Evolutionary conservation across 768 basidiomycete genomes (phyloP), one percentile per base, ranked within the genome.

Genomic region (Cyathus striatus): DNA sequence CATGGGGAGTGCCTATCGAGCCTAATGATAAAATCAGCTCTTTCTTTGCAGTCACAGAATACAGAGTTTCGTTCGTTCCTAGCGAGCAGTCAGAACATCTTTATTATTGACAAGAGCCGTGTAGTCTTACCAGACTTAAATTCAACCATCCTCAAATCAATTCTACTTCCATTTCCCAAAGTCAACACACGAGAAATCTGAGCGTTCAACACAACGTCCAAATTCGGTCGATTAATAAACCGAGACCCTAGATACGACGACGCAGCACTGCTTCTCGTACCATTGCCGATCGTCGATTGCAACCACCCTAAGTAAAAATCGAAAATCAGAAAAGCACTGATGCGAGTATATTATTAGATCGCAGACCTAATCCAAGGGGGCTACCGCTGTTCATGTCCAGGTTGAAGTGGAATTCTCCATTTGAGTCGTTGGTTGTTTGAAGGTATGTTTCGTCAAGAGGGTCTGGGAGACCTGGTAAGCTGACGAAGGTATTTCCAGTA

Each of bases 11-110:
- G 13, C 57, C 60, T 34, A 59, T 53, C 5, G 53, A 40, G 13
- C 64, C 64, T 6, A 60, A 58, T 16, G 61, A 60, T 12, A 66
- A 53, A 26, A 66, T 53, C 14, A 66, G 45, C 41, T 65, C 64
- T 22, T 57, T 62, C 9, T 37, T 38, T 1, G 63, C 64, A 1
- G 35, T 53, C 7, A 58, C 39, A 3, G 43, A 42, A 33, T 25
- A 23, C 4, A 42, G 33, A n/a, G 44, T 10, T 13, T n/a, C 10
- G 35, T 12, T 42, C 55, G 16, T 22, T 7, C 6, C 22, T 30
- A 9, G 10, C n/a, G n/a, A 26, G 22, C n/a, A 6, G 24, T 41
- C 13, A 7, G 6, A 41, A 10, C n/a, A 26, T n/a, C 10, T 17
- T n/a, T 26, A 16, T 23, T 13, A 10, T 26, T 7, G 24, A 9